phyloP scores from a whole-genome alignment of 2,329 filamentous ascomycete species.

The Exophiala dermatitidis region DNA sequence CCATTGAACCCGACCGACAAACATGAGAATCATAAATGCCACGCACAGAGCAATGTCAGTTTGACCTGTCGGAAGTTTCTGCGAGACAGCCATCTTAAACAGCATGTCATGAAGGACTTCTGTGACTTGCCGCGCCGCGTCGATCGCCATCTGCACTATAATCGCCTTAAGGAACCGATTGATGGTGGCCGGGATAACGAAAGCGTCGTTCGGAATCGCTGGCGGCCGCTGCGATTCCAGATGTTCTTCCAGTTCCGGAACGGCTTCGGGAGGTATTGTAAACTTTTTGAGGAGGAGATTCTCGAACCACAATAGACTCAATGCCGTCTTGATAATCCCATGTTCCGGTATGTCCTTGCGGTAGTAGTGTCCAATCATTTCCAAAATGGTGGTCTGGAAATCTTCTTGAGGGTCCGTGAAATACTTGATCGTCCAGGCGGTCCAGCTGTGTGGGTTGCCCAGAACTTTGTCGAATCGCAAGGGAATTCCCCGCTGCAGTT shows the following conservation, averaged over 20 bases:
- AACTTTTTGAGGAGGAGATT: conserved; percentile 18
- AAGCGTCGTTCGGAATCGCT: not conserved
- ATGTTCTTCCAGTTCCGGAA: conserved; percentile 6
- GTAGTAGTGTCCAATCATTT: conserved; percentile 17
- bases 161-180: conserved; percentile 21
- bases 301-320: conserved; percentile 20
- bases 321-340: conserved; percentile 9
- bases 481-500: not conserved
- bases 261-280: conserved; percentile 6
- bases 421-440: conserved; percentile 15
- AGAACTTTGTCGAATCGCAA: conserved; percentile 13
- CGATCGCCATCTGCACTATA: conserved; percentile 13
- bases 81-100: conserved; percentile 18
- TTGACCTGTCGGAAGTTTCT: conserved; percentile 4
- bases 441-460: conserved; percentile 5
- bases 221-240: conserved; percentile 5
- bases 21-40: conserved; percentile 19
- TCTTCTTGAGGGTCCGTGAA: conserved; percentile 10
- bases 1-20: conserved; percentile 14
- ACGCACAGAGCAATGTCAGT: conserved; percentile 19
- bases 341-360: conserved; percentile 16
- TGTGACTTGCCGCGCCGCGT: conserved; percentile 9
- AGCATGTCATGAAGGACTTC: conserved; percentile 19
- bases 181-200: conserved; percentile 19
- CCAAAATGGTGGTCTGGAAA: conserved; percentile 15